Evolutionary conservation across 495 filamentous ascomycete genomes (phyloP).

Genomic region (Halenospora varia): DNA sequence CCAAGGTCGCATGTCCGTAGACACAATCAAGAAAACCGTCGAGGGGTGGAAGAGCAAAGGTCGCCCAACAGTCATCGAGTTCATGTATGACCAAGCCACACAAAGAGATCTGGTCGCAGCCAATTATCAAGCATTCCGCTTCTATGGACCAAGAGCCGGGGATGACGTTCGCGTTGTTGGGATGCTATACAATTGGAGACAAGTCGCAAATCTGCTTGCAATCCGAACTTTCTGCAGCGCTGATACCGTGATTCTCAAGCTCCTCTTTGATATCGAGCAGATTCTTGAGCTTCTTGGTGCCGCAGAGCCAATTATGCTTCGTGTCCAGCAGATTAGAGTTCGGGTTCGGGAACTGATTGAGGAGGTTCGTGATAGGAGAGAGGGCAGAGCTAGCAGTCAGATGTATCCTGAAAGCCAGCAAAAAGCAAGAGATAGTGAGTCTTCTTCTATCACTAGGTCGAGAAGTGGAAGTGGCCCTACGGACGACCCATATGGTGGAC

Average conservation of each 20-base stretch:
- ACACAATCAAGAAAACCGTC: slow-evolving; percentile 43
- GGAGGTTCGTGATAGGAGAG: background rate
- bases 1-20: slow-evolving; percentile 39
- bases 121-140: slow-evolving; percentile 46
- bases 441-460: background rate
- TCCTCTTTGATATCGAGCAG: slow-evolving; percentile 46
- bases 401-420: background rate
- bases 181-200: slow-evolving; percentile 50
- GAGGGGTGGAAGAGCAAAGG: slow-evolving; percentile 47
- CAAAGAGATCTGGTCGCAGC: slow-evolving; percentile 47
- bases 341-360: slow-evolving; percentile 13
- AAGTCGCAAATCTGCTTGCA: slow-evolving; percentile 44
- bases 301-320: slow-evolving; percentile 8
- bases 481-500: slow-evolving; percentile 16
- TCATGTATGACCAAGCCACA: slow-evolving; percentile 53
- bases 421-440: background rate
- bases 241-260: slow-evolving; percentile 50
- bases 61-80: slow-evolving; percentile 48
- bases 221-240: slow-evolving; percentile 53
- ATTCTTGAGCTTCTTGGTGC: slow-evolving; percentile 53
- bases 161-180: slow-evolving; percentile 37
- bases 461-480: background rate
- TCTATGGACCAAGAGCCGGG: slow-evolving; percentile 39
- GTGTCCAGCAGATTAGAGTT: slow-evolving; percentile 18
- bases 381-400: background rate